Base-by-base conservation (phyloP, 179 eudicot genomes). In the Beta corolliflora region DNA sequence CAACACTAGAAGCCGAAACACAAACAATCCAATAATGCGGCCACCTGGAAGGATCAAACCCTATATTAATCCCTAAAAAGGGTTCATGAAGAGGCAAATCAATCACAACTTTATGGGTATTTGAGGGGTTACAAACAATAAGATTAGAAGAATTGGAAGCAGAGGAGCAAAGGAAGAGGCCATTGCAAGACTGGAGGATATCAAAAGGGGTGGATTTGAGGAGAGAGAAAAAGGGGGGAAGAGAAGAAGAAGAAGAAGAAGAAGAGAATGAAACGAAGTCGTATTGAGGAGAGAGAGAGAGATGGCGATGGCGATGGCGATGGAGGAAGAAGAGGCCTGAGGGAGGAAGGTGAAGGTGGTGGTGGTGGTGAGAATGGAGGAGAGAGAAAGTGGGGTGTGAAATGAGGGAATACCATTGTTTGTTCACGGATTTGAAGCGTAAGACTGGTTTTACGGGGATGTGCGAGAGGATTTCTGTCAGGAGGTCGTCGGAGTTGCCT, bases 261-360 rank as follows among this genome's bases (percentile, higher is more conserved):
- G 41, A 36, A 36, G 41, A 25, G 80, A 77, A 76, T n/a, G 78
- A 63, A 65, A 85, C 54, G 80, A 54, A 21, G 68, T 81, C 41
- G 25, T 59, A 67, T 67, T 60, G n/a, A 65, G 63, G 36, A 36
- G 80, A 44, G 29, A 21, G 55, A 13, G 69, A 55, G 71, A 55
- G 80, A 52, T 79, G 72, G 44, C 46, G 79, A 78, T 74, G 83
- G 71, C 50, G 80, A 52, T 79, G 72, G 44, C 46, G 79, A 78
- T 74, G 83, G 80, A 83, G 81, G 86, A 88, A 64, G 77, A 87
- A 72, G 75, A 88, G 81, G 75, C 77, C 86, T 71, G 88, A 83
- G 65, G 76, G 69, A 1, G 76, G 77, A 3, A 71, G 80, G 71
- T 45, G 69, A 25, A 58, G 80, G 68, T 83, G 80, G 76, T 81